A percentile compares a stretch with the other conserved stretches of the same genome.
phyloP scores from a whole-genome alignment of 768 basidiomycete species.

The Harrya chromipes region DNA sequence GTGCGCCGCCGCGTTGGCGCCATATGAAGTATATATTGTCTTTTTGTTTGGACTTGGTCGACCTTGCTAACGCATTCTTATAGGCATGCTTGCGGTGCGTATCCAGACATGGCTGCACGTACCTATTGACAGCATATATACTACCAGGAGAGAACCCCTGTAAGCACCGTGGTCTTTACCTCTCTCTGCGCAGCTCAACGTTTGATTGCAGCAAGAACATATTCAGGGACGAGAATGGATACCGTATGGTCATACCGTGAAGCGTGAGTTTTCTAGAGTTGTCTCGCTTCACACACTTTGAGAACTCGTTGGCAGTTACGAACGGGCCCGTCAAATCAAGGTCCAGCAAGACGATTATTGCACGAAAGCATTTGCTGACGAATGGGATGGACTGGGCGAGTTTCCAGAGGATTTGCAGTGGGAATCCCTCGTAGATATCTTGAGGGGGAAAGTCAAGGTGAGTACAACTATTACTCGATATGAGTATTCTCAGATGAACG shows the following conservation, averaged over 20 bases:
- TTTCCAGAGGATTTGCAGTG: constrained; percentile 71
- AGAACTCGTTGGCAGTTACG: constrained; percentile 38
- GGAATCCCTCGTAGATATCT: constrained; percentile 67
- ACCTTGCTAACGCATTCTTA: constrained; percentile 8
- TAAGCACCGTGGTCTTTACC: constrained; percentile 7
- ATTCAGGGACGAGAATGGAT: constrained; percentile 57
- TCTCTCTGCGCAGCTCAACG: not conserved
- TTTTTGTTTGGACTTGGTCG: too few species aligned
- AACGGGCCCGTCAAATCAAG: constrained; percentile 63
- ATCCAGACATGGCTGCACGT: constrained; percentile 25
- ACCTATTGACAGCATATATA: not conserved
- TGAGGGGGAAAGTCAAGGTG: constrained; percentile 75
- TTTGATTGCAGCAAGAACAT: constrained; percentile 19
- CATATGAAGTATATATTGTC: constrained; percentile 88
- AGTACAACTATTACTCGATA: not conserved
- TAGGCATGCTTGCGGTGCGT: constrained; percentile 57
- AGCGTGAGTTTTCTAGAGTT: constrained; percentile 32
- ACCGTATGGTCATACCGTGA: constrained; percentile 65
- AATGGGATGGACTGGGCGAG: constrained; percentile 44
- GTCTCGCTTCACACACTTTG: not conserved
- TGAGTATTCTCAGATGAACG: not conserved
- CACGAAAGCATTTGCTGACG: constrained; percentile 41
- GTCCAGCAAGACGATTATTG: constrained; percentile 69
- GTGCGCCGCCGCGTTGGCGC: constrained; percentile 51
- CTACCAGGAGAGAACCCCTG: constrained; percentile 56